These are phyloP conservation scores for Gossypium schwendimanii DNA, from an alignment of 441 rosid genomes.

Conservation along the genomic window DNA sequence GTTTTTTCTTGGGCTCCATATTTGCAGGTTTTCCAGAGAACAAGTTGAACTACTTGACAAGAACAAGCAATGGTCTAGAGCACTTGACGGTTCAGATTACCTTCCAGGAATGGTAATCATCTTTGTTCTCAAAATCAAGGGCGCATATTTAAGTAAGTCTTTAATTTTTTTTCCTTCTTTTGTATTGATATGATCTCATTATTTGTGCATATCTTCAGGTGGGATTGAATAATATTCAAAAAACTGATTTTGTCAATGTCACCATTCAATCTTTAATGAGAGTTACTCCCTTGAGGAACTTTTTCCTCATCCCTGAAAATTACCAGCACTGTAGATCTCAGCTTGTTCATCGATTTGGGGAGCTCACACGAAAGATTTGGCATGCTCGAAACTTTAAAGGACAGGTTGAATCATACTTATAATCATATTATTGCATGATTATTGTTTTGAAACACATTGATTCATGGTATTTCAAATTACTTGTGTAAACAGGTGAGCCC, in stretches of 20 bases:
- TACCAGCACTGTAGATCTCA: constrained; percentile 75
- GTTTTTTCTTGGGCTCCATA: constrained; percentile 11
- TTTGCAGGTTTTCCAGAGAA: constrained; percentile 55
- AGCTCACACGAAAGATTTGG: constrained; percentile 92
- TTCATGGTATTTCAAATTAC: constrained; percentile 11
- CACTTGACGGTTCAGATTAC: constrained; percentile 96
- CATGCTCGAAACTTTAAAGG: constrained; percentile 95
- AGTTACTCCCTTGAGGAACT: constrained; percentile 87
- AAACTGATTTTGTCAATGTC: constrained; percentile 93
- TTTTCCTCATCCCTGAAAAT: constrained; percentile 86
- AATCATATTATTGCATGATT: constrained; percentile 1
- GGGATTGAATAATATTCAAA: constrained; percentile 90
- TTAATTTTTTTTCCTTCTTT: background rate
- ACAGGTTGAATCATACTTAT: constrained; percentile 49
- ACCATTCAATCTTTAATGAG: constrained; percentile 94
- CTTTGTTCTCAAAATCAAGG: background rate
- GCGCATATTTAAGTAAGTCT: background rate
- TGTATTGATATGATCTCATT: background rate
- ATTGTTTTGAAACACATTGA: background rate
- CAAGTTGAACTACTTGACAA: constrained; percentile 78
- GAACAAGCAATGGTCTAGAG: constrained; percentile 88
- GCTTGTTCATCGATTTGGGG: constrained; percentile 94
- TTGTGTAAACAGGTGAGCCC: constrained; percentile 74
- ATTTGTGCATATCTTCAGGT: constrained; percentile 43
- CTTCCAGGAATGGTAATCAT: constrained; percentile 84